Percentiles rank a stretch among this genome's conserved stretches.
Evolutionary conservation across 495 filamentous ascomycete species (phyloP).

Genomic region (Tuber melanosporum): DNA sequence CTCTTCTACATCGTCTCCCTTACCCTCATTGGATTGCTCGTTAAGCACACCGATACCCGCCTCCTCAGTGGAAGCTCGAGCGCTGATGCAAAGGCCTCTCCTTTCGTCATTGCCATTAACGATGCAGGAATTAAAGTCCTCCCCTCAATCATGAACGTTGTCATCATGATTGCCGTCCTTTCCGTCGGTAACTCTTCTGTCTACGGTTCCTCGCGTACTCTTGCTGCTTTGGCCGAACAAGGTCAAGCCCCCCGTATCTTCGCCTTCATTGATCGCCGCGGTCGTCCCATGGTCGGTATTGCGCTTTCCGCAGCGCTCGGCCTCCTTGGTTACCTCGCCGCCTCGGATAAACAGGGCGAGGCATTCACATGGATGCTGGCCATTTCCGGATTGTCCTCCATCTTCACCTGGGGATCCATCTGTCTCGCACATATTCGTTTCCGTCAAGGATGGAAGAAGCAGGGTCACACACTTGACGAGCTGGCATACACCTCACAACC

Average conservation of each 20-base stretch:
- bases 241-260: slow-evolving; percentile 70
- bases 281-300: slow-evolving; percentile 73
- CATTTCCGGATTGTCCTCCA: slow-evolving; percentile 75
- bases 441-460: slow-evolving; percentile 65
- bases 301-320: slow-evolving; percentile 61
- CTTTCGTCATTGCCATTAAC: slow-evolving; percentile 82
- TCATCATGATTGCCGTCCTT: slow-evolving; percentile 80
- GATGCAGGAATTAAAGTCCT: slow-evolving; percentile 69
- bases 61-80: slow-evolving; percentile 52
- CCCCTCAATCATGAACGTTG: slow-evolving; percentile 79
- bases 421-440: slow-evolving; percentile 89
- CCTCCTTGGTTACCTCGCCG: slow-evolving; percentile 71
- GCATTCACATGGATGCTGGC: slow-evolving; percentile 87
- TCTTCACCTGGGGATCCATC: slow-evolving; percentile 92
- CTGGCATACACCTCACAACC: slow-evolving; percentile 74
- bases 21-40: slow-evolving; percentile 64
- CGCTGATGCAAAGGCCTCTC: slow-evolving; percentile 67
- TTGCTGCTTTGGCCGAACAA: slow-evolving; percentile 80
- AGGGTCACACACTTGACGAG: slow-evolving; percentile 65
- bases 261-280: slow-evolving; percentile 74
- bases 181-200: slow-evolving; percentile 83
- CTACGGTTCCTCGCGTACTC: slow-evolving; percentile 78
- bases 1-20: slow-evolving; percentile 78
- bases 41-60: slow-evolving; percentile 58
- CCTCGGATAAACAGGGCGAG: slow-evolving; percentile 54